A percentile compares a stretch with the other conserved stretches of the same genome.
Evolutionary conservation across 805 yeast genomes (phyloP).

Genomic region (Monosporozyma yasuniensis): DNA sequence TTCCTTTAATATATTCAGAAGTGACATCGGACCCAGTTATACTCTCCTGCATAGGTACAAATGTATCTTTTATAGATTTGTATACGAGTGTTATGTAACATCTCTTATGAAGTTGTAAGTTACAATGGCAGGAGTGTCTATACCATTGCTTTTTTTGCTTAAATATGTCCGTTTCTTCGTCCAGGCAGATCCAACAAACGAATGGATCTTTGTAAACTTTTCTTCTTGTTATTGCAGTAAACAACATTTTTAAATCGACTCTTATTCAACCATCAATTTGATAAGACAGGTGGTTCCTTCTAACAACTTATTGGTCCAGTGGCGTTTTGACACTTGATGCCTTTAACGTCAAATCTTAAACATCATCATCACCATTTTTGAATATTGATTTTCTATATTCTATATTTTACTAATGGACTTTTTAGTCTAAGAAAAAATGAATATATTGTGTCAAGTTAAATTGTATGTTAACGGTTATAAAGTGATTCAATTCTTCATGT

Average conservation of each 20-base stretch:
- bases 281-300: too few relatives aligned
- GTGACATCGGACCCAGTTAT: background rate
- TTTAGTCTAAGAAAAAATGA: too few relatives aligned
- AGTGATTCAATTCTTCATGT: too few relatives aligned
- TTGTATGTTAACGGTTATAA: too few relatives aligned
- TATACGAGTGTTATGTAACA: conserved; percentile 22
- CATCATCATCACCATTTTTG: too few relatives aligned
- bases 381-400: too few relatives aligned
- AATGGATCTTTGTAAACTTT: conserved; percentile 4
- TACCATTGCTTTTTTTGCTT: conserved; percentile 14
- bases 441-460: too few relatives aligned
- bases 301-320: background rate
- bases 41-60: background rate
- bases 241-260: background rate
- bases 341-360: too few relatives aligned
- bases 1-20: background rate
- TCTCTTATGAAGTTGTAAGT: conserved; percentile 23
- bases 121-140: conserved; percentile 25
- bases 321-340: background rate
- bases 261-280: background rate
- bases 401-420: too few relatives aligned
- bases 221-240: background rate
- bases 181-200: conserved; percentile 27
- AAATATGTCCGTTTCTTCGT: conserved; percentile 12
- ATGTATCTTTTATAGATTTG: conserved; percentile 1